Conservation (phyloP, 139 green algal species). For the Chlamydomonas incerta region DNA sequence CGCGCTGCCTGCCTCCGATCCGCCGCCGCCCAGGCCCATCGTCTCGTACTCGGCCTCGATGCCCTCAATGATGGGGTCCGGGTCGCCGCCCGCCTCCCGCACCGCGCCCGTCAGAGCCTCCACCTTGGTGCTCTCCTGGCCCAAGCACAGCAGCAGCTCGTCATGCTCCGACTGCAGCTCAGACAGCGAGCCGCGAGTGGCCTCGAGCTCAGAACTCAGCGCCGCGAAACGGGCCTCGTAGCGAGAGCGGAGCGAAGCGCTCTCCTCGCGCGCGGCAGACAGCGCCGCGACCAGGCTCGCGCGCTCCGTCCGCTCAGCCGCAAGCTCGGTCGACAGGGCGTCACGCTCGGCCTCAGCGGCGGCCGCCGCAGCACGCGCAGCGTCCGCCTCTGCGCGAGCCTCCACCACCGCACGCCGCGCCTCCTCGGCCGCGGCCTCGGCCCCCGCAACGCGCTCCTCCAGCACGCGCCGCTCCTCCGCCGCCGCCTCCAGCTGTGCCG, state of each 20-base stretch:
- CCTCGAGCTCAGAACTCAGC: neutral
- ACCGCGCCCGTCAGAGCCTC: constrained; percentile 8
- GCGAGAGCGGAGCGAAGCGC: too few species aligned
- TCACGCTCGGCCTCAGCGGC: neutral
- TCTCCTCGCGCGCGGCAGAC: too few species aligned
- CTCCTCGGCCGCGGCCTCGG: neutral
- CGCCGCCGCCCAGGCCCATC: constrained; percentile 37
- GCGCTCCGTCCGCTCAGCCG: neutral
- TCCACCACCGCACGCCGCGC: neutral
- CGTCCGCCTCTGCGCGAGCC: neutral
- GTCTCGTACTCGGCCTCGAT: constrained; percentile 20
- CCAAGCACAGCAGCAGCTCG: constrained; percentile 49
- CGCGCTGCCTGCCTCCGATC: neutral
- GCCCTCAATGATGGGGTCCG: neutral
- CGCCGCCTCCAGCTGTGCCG: neutral
- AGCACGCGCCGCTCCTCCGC: neutral
- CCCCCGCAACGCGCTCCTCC: neutral
- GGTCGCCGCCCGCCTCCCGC: neutral
- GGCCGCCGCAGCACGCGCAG: neutral
- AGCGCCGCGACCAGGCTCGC: neutral
- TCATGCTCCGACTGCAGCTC: neutral
- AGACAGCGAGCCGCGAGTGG: neutral
- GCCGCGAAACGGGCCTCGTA: neutral
- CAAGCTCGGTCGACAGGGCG: neutral
- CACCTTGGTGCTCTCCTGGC: constrained; percentile 50